These are phyloP conservation scores for Polyporus arcularius DNA, from an alignment of 768 basidiomycete species.

Conservation along the genomic window DNA sequence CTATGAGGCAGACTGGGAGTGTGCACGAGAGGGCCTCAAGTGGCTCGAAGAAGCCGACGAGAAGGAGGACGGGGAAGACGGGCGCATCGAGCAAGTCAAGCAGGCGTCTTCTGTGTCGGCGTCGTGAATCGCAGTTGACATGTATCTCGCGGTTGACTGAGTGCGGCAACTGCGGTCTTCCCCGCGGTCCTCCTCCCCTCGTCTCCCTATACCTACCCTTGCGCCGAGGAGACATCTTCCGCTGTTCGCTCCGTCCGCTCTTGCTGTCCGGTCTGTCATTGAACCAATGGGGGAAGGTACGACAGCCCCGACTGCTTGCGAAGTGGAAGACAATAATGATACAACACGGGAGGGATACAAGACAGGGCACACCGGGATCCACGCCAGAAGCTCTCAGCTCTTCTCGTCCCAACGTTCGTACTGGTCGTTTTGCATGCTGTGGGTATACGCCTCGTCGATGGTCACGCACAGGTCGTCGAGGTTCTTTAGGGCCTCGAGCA, in stretches of 20 bases:
- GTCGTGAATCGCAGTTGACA: too few relatives aligned
- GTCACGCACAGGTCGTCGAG: slow-evolving; percentile 76
- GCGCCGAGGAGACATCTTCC: too few relatives aligned
- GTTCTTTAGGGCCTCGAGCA: slow-evolving; percentile 73
- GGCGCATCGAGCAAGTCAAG: slow-evolving; percentile 49
- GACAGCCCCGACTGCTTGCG: too few relatives aligned
- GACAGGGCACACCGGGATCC: neutral
- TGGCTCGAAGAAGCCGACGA: slow-evolving; percentile 38
- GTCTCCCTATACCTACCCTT: too few relatives aligned
- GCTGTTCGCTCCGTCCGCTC: too few relatives aligned
- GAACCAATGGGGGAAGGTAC: too few relatives aligned
- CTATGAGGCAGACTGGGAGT: slow-evolving; percentile 65
- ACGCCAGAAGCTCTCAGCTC: slow-evolving; percentile 39
- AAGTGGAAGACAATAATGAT: slow-evolving; percentile 17
- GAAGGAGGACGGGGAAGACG: slow-evolving; percentile 44
- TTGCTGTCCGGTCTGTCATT: too few relatives aligned
- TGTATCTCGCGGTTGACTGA: too few relatives aligned
- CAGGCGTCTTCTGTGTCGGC: neutral
- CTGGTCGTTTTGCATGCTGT: slow-evolving; percentile 52
- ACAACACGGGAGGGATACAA: slow-evolving; percentile 15
- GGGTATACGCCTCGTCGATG: slow-evolving; percentile 67
- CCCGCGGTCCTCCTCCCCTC: too few relatives aligned
- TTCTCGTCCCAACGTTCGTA: slow-evolving; percentile 74
- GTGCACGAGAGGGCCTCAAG: slow-evolving; percentile 40
- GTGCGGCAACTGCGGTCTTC: too few relatives aligned